Conservation (phyloP, 345 rosid genomes). For the Adansonia digitata region DNA sequence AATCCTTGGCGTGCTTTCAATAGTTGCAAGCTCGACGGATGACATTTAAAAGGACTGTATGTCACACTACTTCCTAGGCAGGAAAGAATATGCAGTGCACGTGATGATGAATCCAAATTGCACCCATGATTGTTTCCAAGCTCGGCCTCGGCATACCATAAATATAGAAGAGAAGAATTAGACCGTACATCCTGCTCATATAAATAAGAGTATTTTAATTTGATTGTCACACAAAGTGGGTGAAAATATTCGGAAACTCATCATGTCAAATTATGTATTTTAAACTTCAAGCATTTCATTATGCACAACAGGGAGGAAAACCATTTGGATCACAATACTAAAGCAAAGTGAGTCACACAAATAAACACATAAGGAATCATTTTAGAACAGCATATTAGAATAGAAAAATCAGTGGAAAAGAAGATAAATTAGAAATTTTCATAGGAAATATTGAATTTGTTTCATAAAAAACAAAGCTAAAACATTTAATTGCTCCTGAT, state of each 20-base stretch:
- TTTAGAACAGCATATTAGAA: background rate
- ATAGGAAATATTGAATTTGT: background rate
- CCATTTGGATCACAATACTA: background rate
- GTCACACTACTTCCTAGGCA: conserved; percentile 70
- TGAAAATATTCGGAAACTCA: background rate
- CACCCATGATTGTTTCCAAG: conserved; percentile 33
- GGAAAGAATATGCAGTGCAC: conserved; percentile 66
- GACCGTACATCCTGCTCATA: conserved; percentile 56
- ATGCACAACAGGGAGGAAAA: background rate
- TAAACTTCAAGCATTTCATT: background rate
- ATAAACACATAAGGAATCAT: background rate
- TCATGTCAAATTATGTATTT: background rate
- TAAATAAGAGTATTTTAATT: too few species aligned
- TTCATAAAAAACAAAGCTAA: background rate
- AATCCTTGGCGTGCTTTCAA: conserved; percentile 90
- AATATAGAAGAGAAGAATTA: conserved; percentile 58
- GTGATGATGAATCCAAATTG: conserved; percentile 42
- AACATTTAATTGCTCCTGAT: background rate
- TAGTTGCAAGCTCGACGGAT: conserved; percentile 70
- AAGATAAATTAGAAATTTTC: background rate
- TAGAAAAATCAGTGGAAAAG: background rate
- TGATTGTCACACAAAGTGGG: background rate
- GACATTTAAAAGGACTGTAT: conserved; percentile 57
- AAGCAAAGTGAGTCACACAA: background rate
- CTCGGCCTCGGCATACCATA: conserved; percentile 93